Percentiles rank a stretch among this genome's conserved stretches.
These are phyloP conservation scores for Dioszegia aurantiaca DNA, from an alignment of 768 basidiomycete genomes.

Conservation along the genomic window DNA sequence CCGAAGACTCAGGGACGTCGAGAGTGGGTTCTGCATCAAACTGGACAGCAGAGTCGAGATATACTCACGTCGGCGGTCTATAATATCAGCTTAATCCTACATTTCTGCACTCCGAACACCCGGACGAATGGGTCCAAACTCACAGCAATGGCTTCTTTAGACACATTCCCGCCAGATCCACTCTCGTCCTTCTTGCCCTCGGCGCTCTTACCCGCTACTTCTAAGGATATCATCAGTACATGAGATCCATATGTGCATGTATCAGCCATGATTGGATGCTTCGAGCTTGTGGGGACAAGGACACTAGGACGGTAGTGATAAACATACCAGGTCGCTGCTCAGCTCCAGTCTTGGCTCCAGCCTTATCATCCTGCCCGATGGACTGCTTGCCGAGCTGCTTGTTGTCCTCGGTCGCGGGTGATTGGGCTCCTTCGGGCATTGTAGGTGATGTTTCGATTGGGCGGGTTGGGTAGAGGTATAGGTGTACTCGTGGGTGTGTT, in stretches of 20 bases:
- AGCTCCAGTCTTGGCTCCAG: slow-evolving; percentile 13
- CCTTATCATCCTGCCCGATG: neutral
- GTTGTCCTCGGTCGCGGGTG: slow-evolving; percentile 17
- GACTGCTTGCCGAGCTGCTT: slow-evolving; percentile 15
- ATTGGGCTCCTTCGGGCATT: slow-evolving; percentile 15
- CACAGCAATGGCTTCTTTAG: neutral
- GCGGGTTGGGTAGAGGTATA: neutral
- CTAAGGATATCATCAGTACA: neutral
- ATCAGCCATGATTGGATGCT: neutral
- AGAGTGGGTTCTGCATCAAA: no score
- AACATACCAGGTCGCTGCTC: slow-evolving; percentile 22
- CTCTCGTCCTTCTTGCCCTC: neutral
- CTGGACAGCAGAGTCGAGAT: neutral
- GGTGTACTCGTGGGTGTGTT: neutral
- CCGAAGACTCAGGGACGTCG: no score
- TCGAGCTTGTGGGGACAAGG: no score
- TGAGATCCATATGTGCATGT: neutral
- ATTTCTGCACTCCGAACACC: neutral
- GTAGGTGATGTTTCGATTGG: neutral
- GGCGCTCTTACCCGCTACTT: neutral
- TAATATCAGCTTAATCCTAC: neutral
- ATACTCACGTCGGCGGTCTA: neutral
- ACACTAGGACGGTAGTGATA: neutral
- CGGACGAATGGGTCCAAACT: neutral
- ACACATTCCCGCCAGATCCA: neutral